These are phyloP conservation scores for Flammula alnicola DNA, from an alignment of 1,284 basidiomycete genomes.

Conservation along the genomic window DNA sequence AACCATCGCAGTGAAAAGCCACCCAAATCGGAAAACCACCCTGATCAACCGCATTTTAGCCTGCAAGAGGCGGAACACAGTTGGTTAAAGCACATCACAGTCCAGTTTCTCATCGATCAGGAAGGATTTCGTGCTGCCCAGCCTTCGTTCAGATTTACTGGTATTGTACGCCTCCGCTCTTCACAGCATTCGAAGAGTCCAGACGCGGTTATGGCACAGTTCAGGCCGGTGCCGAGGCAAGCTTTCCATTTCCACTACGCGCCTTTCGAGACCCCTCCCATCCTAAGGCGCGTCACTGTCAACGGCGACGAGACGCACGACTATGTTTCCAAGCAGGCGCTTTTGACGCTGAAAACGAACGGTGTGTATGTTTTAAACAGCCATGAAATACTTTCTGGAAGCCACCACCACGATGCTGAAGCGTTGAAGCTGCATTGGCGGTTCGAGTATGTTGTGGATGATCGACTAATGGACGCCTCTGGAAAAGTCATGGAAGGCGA, in stretches of 20 bases:
- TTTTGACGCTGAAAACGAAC: conserved; percentile 64
- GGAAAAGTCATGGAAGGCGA: conserved; percentile 61
- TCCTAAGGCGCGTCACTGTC: conserved; percentile 66
- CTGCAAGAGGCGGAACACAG: conserved; percentile 1
- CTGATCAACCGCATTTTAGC: neutral
- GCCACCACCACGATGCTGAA: conserved; percentile 28
- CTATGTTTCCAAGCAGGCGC: conserved; percentile 73
- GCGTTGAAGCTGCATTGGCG: conserved; percentile 64
- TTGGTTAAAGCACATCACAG: conserved; percentile 56
- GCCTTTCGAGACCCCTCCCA: conserved; percentile 68
- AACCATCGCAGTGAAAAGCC: neutral
- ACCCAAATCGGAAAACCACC: neutral
- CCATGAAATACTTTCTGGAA: conserved; percentile 44
- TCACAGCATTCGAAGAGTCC: conserved; percentile 26
- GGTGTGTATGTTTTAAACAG: conserved; percentile 78
- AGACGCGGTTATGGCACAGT: conserved; percentile 55
- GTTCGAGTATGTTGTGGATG: conserved; percentile 76
- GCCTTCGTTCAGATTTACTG: conserved; percentile 61
- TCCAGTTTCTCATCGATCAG: conserved; percentile 81
- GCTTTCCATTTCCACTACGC: conserved; percentile 73
- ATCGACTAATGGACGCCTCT: conserved; percentile 50
- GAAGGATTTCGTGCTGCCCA: conserved; percentile 72
- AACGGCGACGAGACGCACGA: conserved; percentile 70
- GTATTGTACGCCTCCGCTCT: conserved; percentile 40
- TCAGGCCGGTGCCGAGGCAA: conserved; percentile 62